Base-by-base conservation (phyloP, 2,329 filamentous ascomycete genomes). In the Aspergillus ruber region DNA sequence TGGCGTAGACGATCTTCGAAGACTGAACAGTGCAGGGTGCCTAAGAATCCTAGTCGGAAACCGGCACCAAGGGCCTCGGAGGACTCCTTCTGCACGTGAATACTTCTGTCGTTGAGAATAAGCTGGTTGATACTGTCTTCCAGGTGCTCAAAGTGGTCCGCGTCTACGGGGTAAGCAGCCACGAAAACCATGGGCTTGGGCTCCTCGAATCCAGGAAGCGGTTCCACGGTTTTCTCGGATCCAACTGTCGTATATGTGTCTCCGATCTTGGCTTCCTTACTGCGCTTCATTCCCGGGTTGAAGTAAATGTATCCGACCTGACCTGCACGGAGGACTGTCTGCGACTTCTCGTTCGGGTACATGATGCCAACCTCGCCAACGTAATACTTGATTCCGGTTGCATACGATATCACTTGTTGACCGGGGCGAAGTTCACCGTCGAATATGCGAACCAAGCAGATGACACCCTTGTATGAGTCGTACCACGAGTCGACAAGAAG, bases 111-210 rank as follows among this genome's bases (percentile, higher is more conserved):
- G 65, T 98, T 98, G 45, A 98, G 81, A 2, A 91, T 84, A 12
- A 98, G 82, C 65, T 97, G 91, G 51, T 86, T 85, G 63, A 98
- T 96, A 66, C 90, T 95, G 66, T 97, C 91, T 54, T 94, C 88
- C 3, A 98, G 74, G 61, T 90, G 86, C 39, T 81, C 80, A 63
- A 95, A 91, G 66, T 95, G 88, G 58, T 84, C 77, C 57, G 95
- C 90, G 61, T 98, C 90, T 0, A 90, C 90, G 0, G 93, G 93
- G 59, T 95, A 98, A 0, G 93, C 93, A 1, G 91, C 90, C 3
- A 98, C 93, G 58, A 98, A 98, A 4, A 98, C 93, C 93, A 98
- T 98, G 5, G 90, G 86, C 67, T 98, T 95, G 1, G 93, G 91
- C 67, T 98, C 93, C 64, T 95, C 91, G 51, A 98, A 98, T 2